Base-by-base conservation (phyloP, 176 grass and related monocot species). In the Musa itinerans region DNA sequence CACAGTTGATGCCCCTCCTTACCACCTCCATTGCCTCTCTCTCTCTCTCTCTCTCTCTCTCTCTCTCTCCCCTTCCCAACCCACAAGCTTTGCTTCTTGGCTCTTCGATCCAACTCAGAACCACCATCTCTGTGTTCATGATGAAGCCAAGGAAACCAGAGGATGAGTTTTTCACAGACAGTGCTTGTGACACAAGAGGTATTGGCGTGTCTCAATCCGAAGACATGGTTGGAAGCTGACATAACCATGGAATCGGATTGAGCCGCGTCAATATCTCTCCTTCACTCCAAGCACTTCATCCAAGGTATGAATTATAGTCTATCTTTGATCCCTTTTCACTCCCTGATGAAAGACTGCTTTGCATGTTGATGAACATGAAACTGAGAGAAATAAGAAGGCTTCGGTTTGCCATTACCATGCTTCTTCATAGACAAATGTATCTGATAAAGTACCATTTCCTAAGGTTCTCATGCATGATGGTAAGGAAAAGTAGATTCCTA, bases 241-340 rank as follows among this genome's bases (percentile, higher is more conserved):
- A 51, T 70, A 50, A 10, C 68, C 68, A 70, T 70, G 68, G 50
- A 49, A 2, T 5, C 52, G 43, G 68, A 70, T 70, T 70, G 68
- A 70, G 68, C 68, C 68, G 68, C 68, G 68, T 70, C 68, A 70
- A 70, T 70, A 75, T 75, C 73, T 74, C 72, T 59, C 26, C 15
- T 49, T 56, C 24, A 61, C 14, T 75, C 26, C 73, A 61, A 70
- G 9, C 29, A 50, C 68, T 68, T 26, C 65, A 34, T 68, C 15
- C 68, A 51, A 70, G 68, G 34, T 70, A 70, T 51, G 15, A 17
- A 1, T 10, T 17, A 0, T 43, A 43, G 34, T 43, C 34, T 43
- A 43, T 43, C 34, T 43, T 34, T 34, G 29, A 34, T 34, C 3
- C 29, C 3, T 34, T 5, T 43, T 43, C 34, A 43, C 34, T 43